Evolutionary conservation across 106 monocot species (phyloP), one percentile per base, ranked within the genome.

Genomic region (Dioscorea dumetorum): DNA sequence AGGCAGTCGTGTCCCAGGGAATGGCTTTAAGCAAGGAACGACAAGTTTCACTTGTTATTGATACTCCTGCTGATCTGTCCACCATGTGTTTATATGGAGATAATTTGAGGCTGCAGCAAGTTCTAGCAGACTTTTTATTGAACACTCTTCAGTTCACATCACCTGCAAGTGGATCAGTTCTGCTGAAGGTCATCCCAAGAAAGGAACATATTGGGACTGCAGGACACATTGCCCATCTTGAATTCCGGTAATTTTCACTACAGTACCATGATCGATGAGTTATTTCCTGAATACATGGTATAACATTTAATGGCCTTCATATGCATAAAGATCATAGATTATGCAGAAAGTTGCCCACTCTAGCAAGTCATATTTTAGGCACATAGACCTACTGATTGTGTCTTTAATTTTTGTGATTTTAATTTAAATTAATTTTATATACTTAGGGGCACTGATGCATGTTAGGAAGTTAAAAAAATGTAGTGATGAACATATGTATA

Each of bases 21-120:
- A 83, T 73, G 83, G 1, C 63, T 64, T 22, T 88, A 72, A 88
- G 95, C 77, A 81, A 64, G 69, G 81, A 91, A 69, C 62, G 77
- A 7, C 57, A 78, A 49, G 74, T 95, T 15, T 33, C 77, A 2
- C 74, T 95, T 49, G 68, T 80, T 60, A 85, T 77, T 51, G 85
- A 94, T 77, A 81, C 77, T 34, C 76, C 90, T 71, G 51, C 56
- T n/a, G 90, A 82, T 72, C 60, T 85, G 32, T 90, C 87, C 18
- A 76, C 50, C 34, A 77, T 94, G 90, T 64, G 73, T 61, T 79
- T 94, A 12, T 90, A 75, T 69, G 94, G 90, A 22, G 94, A 94
- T 66, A 87, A 83, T 73, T 71, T 90, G 70, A 85, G 90, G 71
- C 82, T 94, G 41, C 94, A 95, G 58, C 94, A 95, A 78, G 74